Evolutionary conservation across 2,329 filamentous ascomycete species (phyloP).

Genomic region (Fusarium pilosicola): DNA sequence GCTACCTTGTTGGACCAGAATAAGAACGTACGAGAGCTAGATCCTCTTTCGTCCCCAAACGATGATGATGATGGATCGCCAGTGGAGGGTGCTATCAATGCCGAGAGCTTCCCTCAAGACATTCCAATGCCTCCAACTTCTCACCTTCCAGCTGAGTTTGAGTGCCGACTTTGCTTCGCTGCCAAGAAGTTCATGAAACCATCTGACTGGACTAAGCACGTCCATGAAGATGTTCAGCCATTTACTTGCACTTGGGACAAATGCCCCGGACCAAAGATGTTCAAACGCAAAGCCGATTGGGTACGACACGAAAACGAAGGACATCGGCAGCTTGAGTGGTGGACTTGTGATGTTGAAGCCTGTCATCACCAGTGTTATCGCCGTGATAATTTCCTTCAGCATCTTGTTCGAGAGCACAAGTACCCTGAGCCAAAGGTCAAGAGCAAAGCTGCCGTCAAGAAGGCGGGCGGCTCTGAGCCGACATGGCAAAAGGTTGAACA

Average conservation of each 20-base stretch:
- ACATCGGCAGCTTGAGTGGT: constrained; percentile 90
- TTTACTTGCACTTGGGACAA: constrained; percentile 91
- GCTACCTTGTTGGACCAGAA: constrained; percentile 69
- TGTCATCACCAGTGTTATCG: constrained; percentile 86
- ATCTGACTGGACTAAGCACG: constrained; percentile 96
- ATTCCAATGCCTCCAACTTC: constrained; percentile 84
- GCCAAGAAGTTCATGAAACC: constrained; percentile 89
- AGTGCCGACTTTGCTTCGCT: constrained; percentile 88
- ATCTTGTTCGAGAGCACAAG: constrained; percentile 92
- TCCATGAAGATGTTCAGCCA: constrained; percentile 91
- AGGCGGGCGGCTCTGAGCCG: constrained; percentile 65
- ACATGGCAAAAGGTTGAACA: constrained; percentile 82
- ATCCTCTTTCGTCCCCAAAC: constrained; percentile 62
- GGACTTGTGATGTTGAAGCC: constrained; percentile 83
- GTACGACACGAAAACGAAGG: constrained; percentile 93
- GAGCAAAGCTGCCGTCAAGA: constrained; percentile 74
- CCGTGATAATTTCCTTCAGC: constrained; percentile 92
- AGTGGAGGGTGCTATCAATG: constrained; percentile 73
- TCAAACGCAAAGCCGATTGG: constrained; percentile 97
- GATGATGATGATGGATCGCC: constrained; percentile 73
- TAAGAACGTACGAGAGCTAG: constrained; percentile 67
- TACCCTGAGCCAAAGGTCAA: constrained; percentile 83
- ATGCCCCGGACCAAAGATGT: constrained; percentile 87
- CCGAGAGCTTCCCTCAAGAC: constrained; percentile 80
- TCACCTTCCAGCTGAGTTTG: constrained; percentile 84